Evolutionary conservation across 768 basidiomycete genomes (phyloP).

Genomic region (Amanita molliuscula): DNA sequence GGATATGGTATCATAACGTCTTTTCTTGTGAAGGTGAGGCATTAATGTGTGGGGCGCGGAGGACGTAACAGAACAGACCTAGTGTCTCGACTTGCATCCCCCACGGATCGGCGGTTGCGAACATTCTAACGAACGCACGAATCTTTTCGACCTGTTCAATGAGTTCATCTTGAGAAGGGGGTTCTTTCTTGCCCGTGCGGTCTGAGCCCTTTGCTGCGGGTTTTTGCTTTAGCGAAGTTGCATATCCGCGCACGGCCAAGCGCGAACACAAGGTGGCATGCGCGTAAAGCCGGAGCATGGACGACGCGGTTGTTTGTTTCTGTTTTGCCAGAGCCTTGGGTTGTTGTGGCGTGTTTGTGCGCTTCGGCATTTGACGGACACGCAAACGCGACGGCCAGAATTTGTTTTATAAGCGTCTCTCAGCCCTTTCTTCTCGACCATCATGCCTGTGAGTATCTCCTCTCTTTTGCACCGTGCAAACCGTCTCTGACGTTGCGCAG

Average conservation of each 20-base stretch:
- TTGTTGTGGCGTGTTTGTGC: neutral
- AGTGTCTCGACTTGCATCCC: conserved; percentile 28
- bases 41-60: neutral
- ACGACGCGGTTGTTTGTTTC: conserved; percentile 12
- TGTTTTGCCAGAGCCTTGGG: conserved; percentile 13
- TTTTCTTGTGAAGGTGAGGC: conserved; percentile 20
- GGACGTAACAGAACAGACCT: conserved; percentile 19
- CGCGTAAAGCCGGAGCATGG: neutral
- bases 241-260: conserved; percentile 8
- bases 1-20: conserved; percentile 30
- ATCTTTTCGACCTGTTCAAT: conserved; percentile 27
- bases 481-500: conserved; percentile 22
- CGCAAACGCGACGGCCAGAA: conserved; percentile 17
- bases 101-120: conserved; percentile 31
- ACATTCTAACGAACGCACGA: conserved; percentile 20
- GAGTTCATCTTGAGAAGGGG: conserved; percentile 20
- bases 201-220: conserved; percentile 7
- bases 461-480: neutral
- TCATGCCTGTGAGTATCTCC: conserved; percentile 30
- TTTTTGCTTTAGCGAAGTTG: conserved; percentile 6
- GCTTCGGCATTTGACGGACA: conserved; percentile 17
- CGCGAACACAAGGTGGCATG: neutral
- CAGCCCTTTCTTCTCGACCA: conserved; percentile 11
- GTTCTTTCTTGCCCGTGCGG: conserved; percentile 8
- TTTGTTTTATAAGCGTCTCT: conserved; percentile 22